Base-by-base conservation (phyloP, 2,329 filamentous ascomycete species). In the Penicillium palitans region DNA sequence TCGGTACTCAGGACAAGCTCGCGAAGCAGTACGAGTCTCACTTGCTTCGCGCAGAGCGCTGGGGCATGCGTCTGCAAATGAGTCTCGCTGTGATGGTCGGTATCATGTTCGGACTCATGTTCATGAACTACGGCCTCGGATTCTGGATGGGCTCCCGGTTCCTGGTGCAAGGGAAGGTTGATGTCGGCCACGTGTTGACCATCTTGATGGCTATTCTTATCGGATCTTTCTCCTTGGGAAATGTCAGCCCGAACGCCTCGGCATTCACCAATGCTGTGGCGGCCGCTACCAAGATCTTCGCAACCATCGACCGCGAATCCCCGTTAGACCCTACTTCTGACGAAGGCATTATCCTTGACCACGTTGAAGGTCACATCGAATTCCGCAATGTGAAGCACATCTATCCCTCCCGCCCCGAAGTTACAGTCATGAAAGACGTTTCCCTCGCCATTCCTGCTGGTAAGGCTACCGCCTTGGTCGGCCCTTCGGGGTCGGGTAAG, bases 401-500 rank as follows among this genome's bases (percentile, higher is more conserved):
- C 67, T 98, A 99, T 69, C 95, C 95, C 4, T 96, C 92, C 6
- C 86, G 95, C 13, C 91, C 93, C 0, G 93, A 97, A 68, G 92
- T 96, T 4, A 85, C 87, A 2, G 90, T 98, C 40, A 93, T 98
- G 87, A 81, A 95, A 42, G 87, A 88, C 63, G 90, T 98, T 57
- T 90, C 81, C 57, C 83, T 99, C 2, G 75, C 83, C 0, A 88
- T 98, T 39, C 91, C 92, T 2, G 90, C 93, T 3, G 93, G 93
- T 21, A 96, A 96, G 78, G 92, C 90, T 19, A 96, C 93, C 2
- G 95, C 95, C 1, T 80, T 99, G 8, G 95, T 99, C 6, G 95
- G 95, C 58, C 91, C 93, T 0, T 98, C 93, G 12, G 95, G 93
- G 12, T 96, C 90, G 40, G 95, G 95, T 48, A 99, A 98, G 78